phyloP scores from a whole-genome alignment of 345 rosid species.

The Eucalyptus lansdowneana region DNA sequence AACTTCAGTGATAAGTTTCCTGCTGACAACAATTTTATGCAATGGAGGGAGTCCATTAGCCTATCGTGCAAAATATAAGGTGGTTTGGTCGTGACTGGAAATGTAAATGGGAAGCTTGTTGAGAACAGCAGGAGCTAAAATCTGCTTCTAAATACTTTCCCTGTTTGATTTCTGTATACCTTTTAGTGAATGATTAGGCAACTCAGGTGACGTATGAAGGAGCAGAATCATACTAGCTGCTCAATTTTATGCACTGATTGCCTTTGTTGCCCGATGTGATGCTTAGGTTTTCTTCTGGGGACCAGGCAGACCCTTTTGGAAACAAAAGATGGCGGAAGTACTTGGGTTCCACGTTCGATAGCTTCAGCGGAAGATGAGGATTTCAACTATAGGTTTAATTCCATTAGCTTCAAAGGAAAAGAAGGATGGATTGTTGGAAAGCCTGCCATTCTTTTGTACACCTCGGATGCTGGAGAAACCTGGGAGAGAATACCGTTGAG shows the following conservation, averaged over 20 bases:
- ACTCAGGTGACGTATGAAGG: neutral
- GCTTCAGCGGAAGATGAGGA: constrained; percentile 95
- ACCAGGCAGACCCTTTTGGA: constrained; percentile 88
- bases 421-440: constrained; percentile 98
- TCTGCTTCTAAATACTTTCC: neutral
- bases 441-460: constrained; percentile 80
- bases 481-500: constrained; percentile 87
- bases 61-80: neutral
- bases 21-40: neutral
- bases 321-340: constrained; percentile 76
- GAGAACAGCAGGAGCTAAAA: neutral
- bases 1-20: neutral
- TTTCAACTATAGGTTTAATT: constrained; percentile 89
- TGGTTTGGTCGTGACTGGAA: neutral
- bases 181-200: neutral
- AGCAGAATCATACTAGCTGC: neutral
- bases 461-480: constrained; percentile 65
- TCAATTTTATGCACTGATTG: neutral
- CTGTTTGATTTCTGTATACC: neutral
- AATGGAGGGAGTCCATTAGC: neutral
- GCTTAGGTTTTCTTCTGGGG: constrained; percentile 64
- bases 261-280: neutral
- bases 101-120: neutral
- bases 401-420: constrained; percentile 76
- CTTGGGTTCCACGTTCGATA: constrained; percentile 75